phyloP scores from a whole-genome alignment of 495 filamentous ascomycete genomes.

The Xylaria palmicola region DNA sequence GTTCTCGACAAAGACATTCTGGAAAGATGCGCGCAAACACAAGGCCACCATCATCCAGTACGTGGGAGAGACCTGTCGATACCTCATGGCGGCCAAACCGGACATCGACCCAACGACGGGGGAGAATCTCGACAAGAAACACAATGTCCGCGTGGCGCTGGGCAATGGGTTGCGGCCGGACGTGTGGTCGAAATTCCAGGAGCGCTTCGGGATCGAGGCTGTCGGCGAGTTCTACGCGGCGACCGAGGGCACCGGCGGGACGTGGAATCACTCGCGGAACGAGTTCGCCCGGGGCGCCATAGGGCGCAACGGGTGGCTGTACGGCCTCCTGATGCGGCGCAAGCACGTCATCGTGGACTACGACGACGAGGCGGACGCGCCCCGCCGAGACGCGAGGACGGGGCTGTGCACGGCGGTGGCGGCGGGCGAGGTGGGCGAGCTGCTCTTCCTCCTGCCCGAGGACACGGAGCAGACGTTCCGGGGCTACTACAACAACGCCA shows the following conservation, averaged over 20 bases:
- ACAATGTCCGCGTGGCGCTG: conserved; percentile 77
- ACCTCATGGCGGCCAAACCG: conserved; percentile 74
- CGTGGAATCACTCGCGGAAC: conserved; percentile 77
- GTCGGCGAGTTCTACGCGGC: conserved; percentile 89
- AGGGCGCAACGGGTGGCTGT: conserved; percentile 69
- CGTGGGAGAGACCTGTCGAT: conserved; percentile 91
- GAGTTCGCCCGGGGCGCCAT: conserved; percentile 77
- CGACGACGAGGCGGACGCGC: conserved; percentile 69
- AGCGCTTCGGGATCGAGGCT: conserved; percentile 77
- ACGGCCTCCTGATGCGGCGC: conserved; percentile 51
- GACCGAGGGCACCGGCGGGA: conserved; percentile 73
- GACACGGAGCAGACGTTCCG: conserved; percentile 70
- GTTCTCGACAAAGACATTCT: conserved; percentile 82
- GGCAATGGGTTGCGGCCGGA: conserved; percentile 93
- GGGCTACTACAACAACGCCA: conserved; percentile 79
- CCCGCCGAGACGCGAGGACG: conserved; percentile 68
- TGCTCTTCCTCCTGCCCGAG: conserved; percentile 72
- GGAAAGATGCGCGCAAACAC: conserved; percentile 70
- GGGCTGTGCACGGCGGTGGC: conserved; percentile 65
- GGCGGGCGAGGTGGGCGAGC: conserved; percentile 71
- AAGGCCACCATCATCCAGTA: conserved; percentile 87
- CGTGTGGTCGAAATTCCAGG: conserved; percentile 84
- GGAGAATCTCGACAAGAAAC: conserved; percentile 71
- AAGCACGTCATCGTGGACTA: conserved; percentile 63
- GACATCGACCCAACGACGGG: conserved; percentile 62